Conservation (phyloP, 805 yeast species). For the Zygosaccharomyces kombuchaensis region DNA sequence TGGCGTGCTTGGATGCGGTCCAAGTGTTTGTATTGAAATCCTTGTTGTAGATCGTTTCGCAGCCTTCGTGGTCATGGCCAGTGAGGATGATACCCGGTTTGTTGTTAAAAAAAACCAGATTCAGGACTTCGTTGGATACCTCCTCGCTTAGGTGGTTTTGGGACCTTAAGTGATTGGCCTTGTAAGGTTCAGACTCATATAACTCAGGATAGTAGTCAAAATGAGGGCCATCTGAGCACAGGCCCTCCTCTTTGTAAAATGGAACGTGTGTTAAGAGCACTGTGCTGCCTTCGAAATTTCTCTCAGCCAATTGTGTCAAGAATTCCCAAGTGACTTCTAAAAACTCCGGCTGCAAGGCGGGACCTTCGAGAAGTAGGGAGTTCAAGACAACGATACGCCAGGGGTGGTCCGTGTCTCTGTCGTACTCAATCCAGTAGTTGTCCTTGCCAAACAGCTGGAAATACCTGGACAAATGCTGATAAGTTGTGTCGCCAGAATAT, state of each 20-base stretch:
- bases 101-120: slow-evolving; percentile 61
- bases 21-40: slow-evolving; percentile 43
- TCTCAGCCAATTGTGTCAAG: slow-evolving; percentile 51
- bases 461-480: slow-evolving; percentile 84
- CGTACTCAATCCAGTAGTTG: slow-evolving; percentile 74
- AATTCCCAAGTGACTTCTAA: slow-evolving; percentile 68
- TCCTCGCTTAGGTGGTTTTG: slow-evolving; percentile 79
- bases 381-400: slow-evolving; percentile 89
- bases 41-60: slow-evolving; percentile 62
- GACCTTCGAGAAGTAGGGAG: slow-evolving; percentile 82
- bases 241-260: slow-evolving; percentile 71
- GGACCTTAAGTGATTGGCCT: slow-evolving; percentile 66
- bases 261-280: slow-evolving; percentile 87
- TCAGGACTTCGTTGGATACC: slow-evolving; percentile 61
- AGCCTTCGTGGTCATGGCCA: slow-evolving; percentile 97
- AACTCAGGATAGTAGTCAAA: slow-evolving; percentile 53
- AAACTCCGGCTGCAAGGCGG: slow-evolving; percentile 73
- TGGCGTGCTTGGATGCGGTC: slow-evolving; percentile 49
- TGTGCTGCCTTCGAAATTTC: slow-evolving; percentile 70
- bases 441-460: slow-evolving; percentile 72
- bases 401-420: slow-evolving; percentile 58
- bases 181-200: slow-evolving; percentile 57
- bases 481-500: slow-evolving; percentile 89
- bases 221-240: slow-evolving; percentile 84
- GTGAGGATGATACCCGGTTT: slow-evolving; percentile 78